A percentile compares a stretch with the other conserved stretches of the same genome.
Evolutionary conservation across 495 filamentous ascomycete genomes (phyloP).

Genomic region (Hypoxylon intermedium): DNA sequence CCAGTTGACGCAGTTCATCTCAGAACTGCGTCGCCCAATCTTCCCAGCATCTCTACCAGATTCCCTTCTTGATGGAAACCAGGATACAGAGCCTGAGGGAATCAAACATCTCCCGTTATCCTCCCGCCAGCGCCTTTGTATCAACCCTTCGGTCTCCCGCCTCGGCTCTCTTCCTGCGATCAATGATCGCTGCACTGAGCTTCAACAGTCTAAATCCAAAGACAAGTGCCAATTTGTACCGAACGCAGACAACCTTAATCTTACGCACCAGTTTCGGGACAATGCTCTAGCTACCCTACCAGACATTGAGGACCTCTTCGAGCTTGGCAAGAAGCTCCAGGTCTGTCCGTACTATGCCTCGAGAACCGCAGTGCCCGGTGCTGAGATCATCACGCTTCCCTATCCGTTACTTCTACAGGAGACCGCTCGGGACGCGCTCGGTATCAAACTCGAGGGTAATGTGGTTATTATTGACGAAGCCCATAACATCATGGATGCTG

Average conservation of each 20-base stretch:
- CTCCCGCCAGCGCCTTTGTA: slow-evolving; percentile 91
- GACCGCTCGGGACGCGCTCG: slow-evolving; percentile 86
- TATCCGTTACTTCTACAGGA: slow-evolving; percentile 91
- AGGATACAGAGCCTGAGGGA: slow-evolving; percentile 59
- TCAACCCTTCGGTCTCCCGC: slow-evolving; percentile 79
- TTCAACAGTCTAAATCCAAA: slow-evolving; percentile 78
- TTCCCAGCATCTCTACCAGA: slow-evolving; percentile 66
- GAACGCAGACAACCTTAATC: slow-evolving; percentile 71
- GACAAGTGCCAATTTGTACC: slow-evolving; percentile 81
- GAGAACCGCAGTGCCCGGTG: slow-evolving; percentile 77
- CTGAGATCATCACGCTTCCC: slow-evolving; percentile 92
- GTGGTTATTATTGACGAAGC: slow-evolving; percentile 95
- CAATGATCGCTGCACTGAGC: slow-evolving; percentile 92
- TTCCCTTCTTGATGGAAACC: slow-evolving; percentile 41
- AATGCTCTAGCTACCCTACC: slow-evolving; percentile 81
- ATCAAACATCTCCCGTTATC: slow-evolving; percentile 89
- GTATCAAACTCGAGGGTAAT: slow-evolving; percentile 83
- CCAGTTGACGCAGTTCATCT: slow-evolving; percentile 91
- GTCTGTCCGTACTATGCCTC: slow-evolving; percentile 98
- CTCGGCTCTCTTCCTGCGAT: slow-evolving; percentile 80
- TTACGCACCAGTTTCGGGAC: slow-evolving; percentile 85
- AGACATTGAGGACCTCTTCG: slow-evolving; percentile 91
- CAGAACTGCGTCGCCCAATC: slow-evolving; percentile 81
- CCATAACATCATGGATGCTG: slow-evolving; percentile 96
- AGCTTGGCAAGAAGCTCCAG: slow-evolving; percentile 76